These are phyloP conservation scores for Phytopythium boreale DNA, from an alignment of 352 stramenopile species.

Conservation along the genomic window DNA sequence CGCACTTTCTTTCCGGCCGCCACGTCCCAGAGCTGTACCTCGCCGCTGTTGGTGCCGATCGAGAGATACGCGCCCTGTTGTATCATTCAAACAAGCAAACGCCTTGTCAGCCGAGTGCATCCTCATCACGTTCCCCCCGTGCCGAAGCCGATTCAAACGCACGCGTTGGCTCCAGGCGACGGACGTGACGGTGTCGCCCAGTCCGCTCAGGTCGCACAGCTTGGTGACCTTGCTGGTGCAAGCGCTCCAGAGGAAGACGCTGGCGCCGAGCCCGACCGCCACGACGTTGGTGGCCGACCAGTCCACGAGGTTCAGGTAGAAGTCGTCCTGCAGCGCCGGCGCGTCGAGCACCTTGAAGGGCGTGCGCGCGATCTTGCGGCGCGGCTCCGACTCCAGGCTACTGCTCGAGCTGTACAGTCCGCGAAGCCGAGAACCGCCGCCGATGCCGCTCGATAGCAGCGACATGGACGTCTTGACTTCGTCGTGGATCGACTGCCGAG, in stretches of 20 bases:
- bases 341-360: conserved; percentile 98
- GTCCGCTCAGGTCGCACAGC: conserved; percentile 81
- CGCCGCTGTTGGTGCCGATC: conserved; percentile 92
- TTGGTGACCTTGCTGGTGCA: conserved; percentile 92
- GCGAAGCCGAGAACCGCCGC: neutral
- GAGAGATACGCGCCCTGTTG: conserved; percentile 87
- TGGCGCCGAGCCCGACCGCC: conserved; percentile 91
- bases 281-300: conserved; percentile 96
- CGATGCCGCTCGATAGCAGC: conserved; percentile 21
- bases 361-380: conserved; percentile 88
- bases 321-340: conserved; percentile 96
- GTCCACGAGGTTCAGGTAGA: conserved; percentile 98
- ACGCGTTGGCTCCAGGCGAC: conserved; percentile 92
- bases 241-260: conserved; percentile 95
- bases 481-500: conserved; percentile 50
- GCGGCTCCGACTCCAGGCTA: conserved; percentile 14
- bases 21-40: conserved; percentile 96
- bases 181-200: conserved; percentile 86
- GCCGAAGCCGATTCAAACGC: conserved; percentile 10
- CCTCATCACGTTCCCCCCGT: neutral
- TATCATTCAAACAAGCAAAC: neutral
- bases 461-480: conserved; percentile 56
- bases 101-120: neutral
- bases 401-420: conserved; percentile 20
- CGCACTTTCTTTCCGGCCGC: conserved; percentile 84